A percentile compares a stretch with the other conserved stretches of the same genome.
phyloP scores from a whole-genome alignment of 2,329 filamentous ascomycete species.

The Tolypocladium sp. region DNA sequence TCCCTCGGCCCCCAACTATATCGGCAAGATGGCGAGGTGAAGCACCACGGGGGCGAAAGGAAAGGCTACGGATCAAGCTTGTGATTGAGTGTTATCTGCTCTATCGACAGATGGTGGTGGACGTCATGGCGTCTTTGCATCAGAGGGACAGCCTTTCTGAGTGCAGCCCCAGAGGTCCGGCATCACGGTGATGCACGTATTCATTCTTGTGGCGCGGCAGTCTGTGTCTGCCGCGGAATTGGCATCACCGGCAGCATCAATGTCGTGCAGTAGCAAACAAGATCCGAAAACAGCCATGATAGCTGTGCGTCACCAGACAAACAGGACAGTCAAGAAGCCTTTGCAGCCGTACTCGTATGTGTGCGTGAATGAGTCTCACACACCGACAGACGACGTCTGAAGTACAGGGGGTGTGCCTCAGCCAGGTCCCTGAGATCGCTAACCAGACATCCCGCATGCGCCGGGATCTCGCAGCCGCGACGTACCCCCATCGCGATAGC shows the following conservation, averaged over 20 bases:
- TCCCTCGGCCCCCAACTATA: conserved; percentile 1
- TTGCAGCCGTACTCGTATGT: too few species aligned
- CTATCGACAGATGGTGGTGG: not conserved
- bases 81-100: not conserved
- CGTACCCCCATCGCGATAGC: not conserved
- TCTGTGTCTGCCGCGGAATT: not conserved
- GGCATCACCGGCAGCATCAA: not conserved
- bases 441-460: not conserved
- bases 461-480: not conserved
- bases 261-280: not conserved
- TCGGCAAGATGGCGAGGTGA: not conserved
- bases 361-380: not conserved
- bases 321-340: not conserved
- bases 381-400: not conserved
- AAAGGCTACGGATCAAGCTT: not conserved
- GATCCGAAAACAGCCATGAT: not conserved
- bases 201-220: not conserved
- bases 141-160: not conserved
- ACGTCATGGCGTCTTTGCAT: not conserved
- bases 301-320: not conserved
- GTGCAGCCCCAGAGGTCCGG: not conserved
- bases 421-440: not conserved
- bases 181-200: not conserved
- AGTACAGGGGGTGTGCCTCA: not conserved
- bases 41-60: not conserved